Conservation (phyloP, 192 early-diverging fungal species). For the Pilobolus umbonatus region DNA sequence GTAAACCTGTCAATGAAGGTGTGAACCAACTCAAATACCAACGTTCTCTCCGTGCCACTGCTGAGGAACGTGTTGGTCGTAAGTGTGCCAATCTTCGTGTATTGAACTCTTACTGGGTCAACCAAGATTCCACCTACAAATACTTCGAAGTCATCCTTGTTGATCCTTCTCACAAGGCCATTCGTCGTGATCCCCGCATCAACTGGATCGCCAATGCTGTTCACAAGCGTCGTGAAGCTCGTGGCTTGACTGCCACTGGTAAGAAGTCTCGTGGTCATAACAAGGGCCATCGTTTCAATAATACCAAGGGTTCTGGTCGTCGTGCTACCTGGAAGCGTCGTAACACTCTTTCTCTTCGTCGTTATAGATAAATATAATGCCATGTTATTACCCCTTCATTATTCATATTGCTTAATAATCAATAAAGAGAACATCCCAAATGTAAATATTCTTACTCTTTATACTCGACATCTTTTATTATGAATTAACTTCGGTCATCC, state of each 20-base stretch:
- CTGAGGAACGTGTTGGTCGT: conserved; percentile 97
- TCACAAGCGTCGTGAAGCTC: conserved; percentile 98
- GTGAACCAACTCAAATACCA: conserved; percentile 99
- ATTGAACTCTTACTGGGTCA: conserved; percentile 99
- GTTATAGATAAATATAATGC: conserved; percentile 86
- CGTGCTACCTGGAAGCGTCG: conserved; percentile 88
- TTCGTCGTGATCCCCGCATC: conserved; percentile 98
- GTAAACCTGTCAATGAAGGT: conserved; percentile 98
- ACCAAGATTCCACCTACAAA: conserved; percentile 99
- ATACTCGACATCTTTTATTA: not conserved
- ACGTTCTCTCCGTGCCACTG: conserved; percentile 87
- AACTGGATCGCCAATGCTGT: conserved; percentile 98
- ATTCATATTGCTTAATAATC: conserved; percentile 1
- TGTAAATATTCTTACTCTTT: not conserved
- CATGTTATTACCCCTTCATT: no score
- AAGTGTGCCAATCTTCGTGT: conserved; percentile 97
- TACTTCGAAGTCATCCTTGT: conserved; percentile 99
- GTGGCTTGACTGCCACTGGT: conserved; percentile 94
- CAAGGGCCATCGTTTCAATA: conserved; percentile 96
- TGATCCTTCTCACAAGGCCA: conserved; percentile 96
- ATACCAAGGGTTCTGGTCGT: conserved; percentile 93
- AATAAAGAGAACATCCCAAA: no score
- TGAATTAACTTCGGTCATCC: conserved; percentile 11
- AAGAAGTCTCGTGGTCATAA: conserved; percentile 91
- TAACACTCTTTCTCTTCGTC: conserved; percentile 92